Percentiles rank a stretch among this genome's conserved stretches.
Conservation (phyloP, 2,329 filamentous ascomycete genomes). For the Hypoxylon sp. region DNA sequence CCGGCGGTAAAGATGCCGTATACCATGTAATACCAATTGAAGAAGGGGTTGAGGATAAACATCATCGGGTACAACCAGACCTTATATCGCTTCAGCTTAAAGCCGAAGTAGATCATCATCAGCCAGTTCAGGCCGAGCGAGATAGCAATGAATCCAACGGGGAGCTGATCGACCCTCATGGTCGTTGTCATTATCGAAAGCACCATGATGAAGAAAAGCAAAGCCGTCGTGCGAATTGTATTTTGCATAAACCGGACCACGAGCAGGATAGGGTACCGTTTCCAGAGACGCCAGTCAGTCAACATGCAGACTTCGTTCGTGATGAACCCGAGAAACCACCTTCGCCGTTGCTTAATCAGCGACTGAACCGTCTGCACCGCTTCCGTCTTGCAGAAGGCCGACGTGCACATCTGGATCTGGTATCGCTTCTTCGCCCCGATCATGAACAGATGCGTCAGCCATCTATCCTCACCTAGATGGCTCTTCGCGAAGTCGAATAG, state of each 20-base stretch:
- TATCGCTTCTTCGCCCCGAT: constrained; percentile 92
- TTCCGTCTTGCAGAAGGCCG: constrained; percentile 98
- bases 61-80: constrained; percentile 95
- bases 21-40: constrained; percentile 99
- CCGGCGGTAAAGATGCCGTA: constrained; percentile 96
- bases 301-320: constrained; percentile 99
- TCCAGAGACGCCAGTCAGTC: constrained; percentile 93
- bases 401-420: constrained; percentile 98
- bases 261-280: constrained; percentile 86
- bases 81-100: constrained; percentile 88
- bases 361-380: constrained; percentile 89
- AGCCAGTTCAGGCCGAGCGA: constrained; percentile 94
- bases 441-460: constrained; percentile 99
- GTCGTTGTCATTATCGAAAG: constrained; percentile 87
- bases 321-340: constrained; percentile 98
- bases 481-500: constrained; percentile 97
- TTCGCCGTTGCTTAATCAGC: constrained; percentile 90
- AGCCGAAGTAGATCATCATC: constrained; percentile 95
- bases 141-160: constrained; percentile 92
- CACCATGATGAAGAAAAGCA: constrained; percentile 94
- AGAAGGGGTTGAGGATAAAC: constrained; percentile 95
- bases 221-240: constrained; percentile 91
- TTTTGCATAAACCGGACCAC: constrained; percentile 94
- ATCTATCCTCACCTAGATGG: constrained; percentile 93
- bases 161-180: constrained; percentile 80